Conservation (phyloP, 140 eudicot species). For the Oenanthe javanica region DNA sequence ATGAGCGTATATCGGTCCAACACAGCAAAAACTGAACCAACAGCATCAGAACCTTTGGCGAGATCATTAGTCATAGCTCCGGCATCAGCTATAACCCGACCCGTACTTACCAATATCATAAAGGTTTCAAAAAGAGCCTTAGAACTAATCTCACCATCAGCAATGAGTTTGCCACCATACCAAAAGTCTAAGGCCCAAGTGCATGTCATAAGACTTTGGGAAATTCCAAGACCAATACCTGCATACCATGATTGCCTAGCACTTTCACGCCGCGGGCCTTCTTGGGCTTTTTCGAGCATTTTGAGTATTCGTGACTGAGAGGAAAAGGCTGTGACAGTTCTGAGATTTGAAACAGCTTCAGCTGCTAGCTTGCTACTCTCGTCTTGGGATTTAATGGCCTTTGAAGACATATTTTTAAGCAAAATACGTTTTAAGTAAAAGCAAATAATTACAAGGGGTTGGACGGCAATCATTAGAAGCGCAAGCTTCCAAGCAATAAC, state of each 20-base stretch:
- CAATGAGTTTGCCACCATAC: conserved; percentile 33
- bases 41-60: conserved; percentile 30
- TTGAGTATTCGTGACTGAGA: conserved; percentile 26
- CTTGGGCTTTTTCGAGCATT: conserved; percentile 24
- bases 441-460: conserved; percentile 19
- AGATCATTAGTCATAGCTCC: conserved; percentile 34
- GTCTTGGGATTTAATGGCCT: conserved; percentile 24
- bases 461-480: conserved; percentile 23
- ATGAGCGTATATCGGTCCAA: conserved; percentile 27
- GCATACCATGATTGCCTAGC: conserved; percentile 24
- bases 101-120: conserved; percentile 25
- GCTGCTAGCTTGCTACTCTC: conserved; percentile 32
- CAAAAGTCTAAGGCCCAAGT: conserved; percentile 34
- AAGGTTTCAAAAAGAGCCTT: conserved; percentile 24
- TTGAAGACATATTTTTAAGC: conserved; percentile 19
- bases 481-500: conserved; percentile 28
- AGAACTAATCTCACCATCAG: conserved; percentile 19
- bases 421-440: conserved; percentile 14
- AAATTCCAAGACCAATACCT: conserved; percentile 29
- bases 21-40: conserved; percentile 23
- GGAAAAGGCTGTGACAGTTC: conserved; percentile 30
- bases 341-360: conserved; percentile 29
- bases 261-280: conserved; percentile 18
- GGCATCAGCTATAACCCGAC: conserved; percentile 24
- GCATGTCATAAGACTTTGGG: conserved; percentile 21